Base-by-base conservation (phyloP, 192 early-diverging fungal species). In the Backusella westeae region DNA sequence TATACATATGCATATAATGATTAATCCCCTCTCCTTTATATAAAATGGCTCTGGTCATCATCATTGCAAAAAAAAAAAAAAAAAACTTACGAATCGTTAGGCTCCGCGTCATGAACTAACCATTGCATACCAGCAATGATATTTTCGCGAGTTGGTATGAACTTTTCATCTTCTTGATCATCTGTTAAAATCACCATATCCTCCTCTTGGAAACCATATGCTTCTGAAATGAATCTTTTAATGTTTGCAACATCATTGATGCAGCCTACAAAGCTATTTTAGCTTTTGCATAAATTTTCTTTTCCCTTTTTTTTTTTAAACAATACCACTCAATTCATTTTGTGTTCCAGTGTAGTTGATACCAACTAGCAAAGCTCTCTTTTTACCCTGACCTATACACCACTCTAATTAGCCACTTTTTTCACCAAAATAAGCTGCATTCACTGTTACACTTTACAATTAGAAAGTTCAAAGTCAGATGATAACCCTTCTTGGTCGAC, bases 311-410 rank as follows among this genome's bases (percentile, higher is more conserved):
- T 5, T 6, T 49, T 26, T 14, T 23, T 12, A 66, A 44, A 17
- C 3, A 44, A 39, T 75, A 84, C 85, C 86, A 71, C 75, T 82
- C 39, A 95, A 89, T 77, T 89, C 82, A 69, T 85, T 84, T 72
- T 82, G 81, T 63, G 88, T 84, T 32, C 87, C 85, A 65, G 87
- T 84, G 83, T 98, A 98, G 80, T 98, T 98, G 83, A 97, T 95
- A 26, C 97, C 97, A 74, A 98, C 92, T 46, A 98, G 87, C 26
- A 98, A 83, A 9, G 95, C 96, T 21, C 90, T 88, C 82, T 94
- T 93, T 59, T 91, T 86, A 21, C 93, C 93, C 67, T 80, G 78
- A 69, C 81, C 81, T 82, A 42, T 35, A 68, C n/a, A 68, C 38
- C 3, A n/a, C 3, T 69, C 9, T 39, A 39, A 39, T 19, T 6